Evolutionary conservation across 2,329 filamentous ascomycete genomes (phyloP), one percentile per base, ranked within the genome.

Genomic region (Grosmannia serpens): DNA sequence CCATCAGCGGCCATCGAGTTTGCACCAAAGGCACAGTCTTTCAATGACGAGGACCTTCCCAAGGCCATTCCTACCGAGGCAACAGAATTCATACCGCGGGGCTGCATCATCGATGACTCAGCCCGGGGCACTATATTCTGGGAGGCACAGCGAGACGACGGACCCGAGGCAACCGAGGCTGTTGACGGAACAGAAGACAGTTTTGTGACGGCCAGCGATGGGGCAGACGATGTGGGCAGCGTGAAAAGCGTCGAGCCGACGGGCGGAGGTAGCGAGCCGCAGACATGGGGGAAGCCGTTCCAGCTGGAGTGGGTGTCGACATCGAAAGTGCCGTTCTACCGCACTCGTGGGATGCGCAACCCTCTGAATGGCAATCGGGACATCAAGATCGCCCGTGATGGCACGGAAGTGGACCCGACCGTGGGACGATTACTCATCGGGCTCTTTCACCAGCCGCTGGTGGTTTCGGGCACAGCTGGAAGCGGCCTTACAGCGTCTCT

Each of bases 81-180:
- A 22, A 95, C 87, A 0, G 84, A 88, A 53, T 86, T 80, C 56
- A 87, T 88, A 3, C 91, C 91, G 0, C 86, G 82, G 66, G 92
- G 92, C 27, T 84, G 85, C 58, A 95, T 97, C 60, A 92, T 96
- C 53, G 90, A 96, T 66, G 92, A 97, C 69, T 91, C 89, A 4
- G 87, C 89, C 0, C 82, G 92, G n/a, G 92, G 92, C 0, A 96
- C 91, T 0, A 96, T 96, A 47, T 97, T 97, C 67, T 97, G 92
- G 92, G 92, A 97, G 70, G 86, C 86, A 8, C 86, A 92, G 22
- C 59, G 62, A 0, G 67, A 69, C 11, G 70, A 70, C 54, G 69
- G 67, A n/a, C 9, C 24, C 13, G 63, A 60, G 10, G 63, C 66
- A 20, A 70, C 75, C 5, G 68, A 65, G 27, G 56, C 46, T 22